Percentiles rank a stretch among this genome's conserved stretches.
Evolutionary conservation across 2,329 filamentous ascomycete genomes (phyloP).

Genomic region (Onygena corvina): DNA sequence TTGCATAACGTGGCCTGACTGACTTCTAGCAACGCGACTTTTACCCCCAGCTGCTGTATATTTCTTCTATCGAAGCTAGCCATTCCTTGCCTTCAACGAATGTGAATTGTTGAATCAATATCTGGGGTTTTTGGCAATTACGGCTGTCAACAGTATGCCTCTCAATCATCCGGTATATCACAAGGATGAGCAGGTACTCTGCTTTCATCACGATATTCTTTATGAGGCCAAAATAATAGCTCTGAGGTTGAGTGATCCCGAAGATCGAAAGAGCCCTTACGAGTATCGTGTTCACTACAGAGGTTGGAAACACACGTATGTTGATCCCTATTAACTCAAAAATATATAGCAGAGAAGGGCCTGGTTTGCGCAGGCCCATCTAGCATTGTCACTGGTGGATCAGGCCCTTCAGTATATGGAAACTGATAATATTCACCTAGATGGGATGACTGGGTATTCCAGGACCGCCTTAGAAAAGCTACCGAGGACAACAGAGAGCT

Average conservation of each 20-base stretch:
- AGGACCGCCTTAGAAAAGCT: slow-evolving; percentile 86
- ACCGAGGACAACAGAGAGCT: slow-evolving; percentile 92
- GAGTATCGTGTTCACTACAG: slow-evolving; percentile 97
- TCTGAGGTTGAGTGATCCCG: slow-evolving; percentile 48
- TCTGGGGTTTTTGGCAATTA: no score
- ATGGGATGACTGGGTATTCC: slow-evolving; percentile 97
- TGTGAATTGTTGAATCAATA: no score
- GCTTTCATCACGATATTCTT: slow-evolving; percentile 92
- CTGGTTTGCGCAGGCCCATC: no score
- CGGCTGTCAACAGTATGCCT: slow-evolving; percentile 31
- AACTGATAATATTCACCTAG: slow-evolving; percentile 30
- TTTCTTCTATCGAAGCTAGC: no score
- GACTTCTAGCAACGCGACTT: no score
- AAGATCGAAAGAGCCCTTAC: slow-evolving; percentile 60
- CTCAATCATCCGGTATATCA: slow-evolving; percentile 43
- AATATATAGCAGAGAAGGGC: no score
- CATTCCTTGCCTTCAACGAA: no score
- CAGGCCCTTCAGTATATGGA: background rate
- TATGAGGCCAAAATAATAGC: slow-evolving; percentile 97
- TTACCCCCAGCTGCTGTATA: no score
- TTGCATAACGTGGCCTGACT: no score
- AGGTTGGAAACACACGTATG: slow-evolving; percentile 94
- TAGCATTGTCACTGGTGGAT: background rate
- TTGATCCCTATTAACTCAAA: slow-evolving; percentile 22
- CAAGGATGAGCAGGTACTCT: slow-evolving; percentile 84